Evolutionary conservation across 352 stramenopile species (phyloP).

Genomic region (Pythium monospermum): DNA sequence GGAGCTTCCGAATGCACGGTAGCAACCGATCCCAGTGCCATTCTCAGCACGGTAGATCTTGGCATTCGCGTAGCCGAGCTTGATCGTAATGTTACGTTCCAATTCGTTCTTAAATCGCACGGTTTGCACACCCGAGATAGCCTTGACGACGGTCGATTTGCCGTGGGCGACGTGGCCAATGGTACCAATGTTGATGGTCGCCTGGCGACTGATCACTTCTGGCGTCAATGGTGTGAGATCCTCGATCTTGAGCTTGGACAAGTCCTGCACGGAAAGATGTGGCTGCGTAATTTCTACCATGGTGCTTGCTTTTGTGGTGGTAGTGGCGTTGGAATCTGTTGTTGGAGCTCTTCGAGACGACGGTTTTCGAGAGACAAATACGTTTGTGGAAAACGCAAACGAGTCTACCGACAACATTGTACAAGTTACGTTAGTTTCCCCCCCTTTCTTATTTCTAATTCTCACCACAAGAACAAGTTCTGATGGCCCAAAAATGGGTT

Average conservation of each 20-base stretch:
- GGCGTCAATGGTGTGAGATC: constrained; percentile 97
- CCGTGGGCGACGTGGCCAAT: constrained; percentile 99
- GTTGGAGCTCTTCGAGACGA: constrained; percentile 9
- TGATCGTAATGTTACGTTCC: constrained; percentile 99
- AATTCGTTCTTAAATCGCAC: constrained; percentile 99
- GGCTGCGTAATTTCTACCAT: constrained; percentile 72
- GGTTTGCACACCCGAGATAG: constrained; percentile 99
- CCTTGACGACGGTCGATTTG: constrained; percentile 99
- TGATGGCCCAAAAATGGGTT: not conserved
- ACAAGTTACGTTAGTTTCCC: not conserved
- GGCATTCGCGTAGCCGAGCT: constrained; percentile 99
- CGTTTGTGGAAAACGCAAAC: constrained; percentile 15
- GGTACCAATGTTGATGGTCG: constrained; percentile 99
- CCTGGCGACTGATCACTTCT: constrained; percentile 96
- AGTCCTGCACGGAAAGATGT: constrained; percentile 90
- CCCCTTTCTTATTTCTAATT: no score
- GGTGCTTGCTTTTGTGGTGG: constrained; percentile 3
- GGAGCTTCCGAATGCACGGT: constrained; percentile 85
- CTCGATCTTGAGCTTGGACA: constrained; percentile 92
- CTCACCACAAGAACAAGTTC: no score
- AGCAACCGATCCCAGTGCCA: constrained; percentile 76
- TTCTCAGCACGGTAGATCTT: constrained; percentile 98
- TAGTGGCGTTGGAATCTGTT: not conserved
- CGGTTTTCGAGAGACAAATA: constrained; percentile 14
- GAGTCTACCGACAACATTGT: constrained; percentile 16